Evolutionary conservation across 2,329 filamentous ascomycete genomes (phyloP).

Genomic region (Monosporascus sp.): DNA sequence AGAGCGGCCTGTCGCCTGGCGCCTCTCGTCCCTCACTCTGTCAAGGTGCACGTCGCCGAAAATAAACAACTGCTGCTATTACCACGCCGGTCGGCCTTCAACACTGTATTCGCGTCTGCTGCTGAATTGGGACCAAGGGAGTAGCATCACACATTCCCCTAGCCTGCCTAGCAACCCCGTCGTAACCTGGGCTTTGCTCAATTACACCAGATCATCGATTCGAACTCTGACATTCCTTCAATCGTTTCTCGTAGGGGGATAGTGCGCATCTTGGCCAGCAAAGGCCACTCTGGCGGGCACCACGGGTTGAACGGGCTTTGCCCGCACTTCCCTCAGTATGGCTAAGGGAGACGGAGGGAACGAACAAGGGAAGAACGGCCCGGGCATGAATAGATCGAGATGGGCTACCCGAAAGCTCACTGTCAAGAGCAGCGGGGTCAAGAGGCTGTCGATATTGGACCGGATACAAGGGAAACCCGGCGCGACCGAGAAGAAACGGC

Average conservation of each 20-base stretch:
- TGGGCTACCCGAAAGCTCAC: slow-evolving; percentile 93
- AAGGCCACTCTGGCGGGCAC: slow-evolving; percentile 37
- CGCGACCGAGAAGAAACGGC: slow-evolving; percentile 65
- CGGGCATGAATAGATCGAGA: slow-evolving; percentile 72
- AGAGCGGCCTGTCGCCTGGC: too few species aligned
- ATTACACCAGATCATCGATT: slow-evolving; percentile 2
- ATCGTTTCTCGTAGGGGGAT: neutral
- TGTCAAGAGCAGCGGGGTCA: slow-evolving; percentile 68
- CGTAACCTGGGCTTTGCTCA: neutral
- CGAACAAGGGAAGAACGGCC: slow-evolving; percentile 25
- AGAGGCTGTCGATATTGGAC: slow-evolving; percentile 78
- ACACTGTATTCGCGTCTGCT: neutral
- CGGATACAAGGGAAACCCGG: slow-evolving; percentile 60
- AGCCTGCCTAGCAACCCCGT: neutral
- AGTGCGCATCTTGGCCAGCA: slow-evolving; percentile 18
- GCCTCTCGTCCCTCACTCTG: too few species aligned
- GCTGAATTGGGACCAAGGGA: neutral
- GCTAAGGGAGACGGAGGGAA: slow-evolving; percentile 26
- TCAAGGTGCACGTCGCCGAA: too few species aligned
- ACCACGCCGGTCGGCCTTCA: too few species aligned
- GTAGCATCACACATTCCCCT: neutral
- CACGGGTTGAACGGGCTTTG: slow-evolving; percentile 38
- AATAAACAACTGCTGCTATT: too few species aligned
- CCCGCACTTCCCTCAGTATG: slow-evolving; percentile 35
- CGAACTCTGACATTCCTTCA: neutral